Percentiles rank a stretch among this genome's conserved stretches.
These are phyloP conservation scores for Scenedesmus sp. DNA, from an alignment of 163 green algal species.

Conservation along the genomic window DNA sequence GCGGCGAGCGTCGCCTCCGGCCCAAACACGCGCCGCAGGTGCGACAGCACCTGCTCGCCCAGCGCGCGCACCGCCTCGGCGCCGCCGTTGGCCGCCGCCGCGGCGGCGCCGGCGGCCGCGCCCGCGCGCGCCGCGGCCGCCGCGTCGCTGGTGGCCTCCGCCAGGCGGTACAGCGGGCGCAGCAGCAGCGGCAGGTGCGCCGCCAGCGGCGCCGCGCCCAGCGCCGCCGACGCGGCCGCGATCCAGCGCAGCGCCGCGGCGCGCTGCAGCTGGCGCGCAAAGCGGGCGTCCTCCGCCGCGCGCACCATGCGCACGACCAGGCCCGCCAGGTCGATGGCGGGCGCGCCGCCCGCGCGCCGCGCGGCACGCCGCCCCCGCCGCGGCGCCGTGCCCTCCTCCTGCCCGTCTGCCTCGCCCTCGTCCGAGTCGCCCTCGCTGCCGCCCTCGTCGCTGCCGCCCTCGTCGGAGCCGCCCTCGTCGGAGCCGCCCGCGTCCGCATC, in stretches of 20 bases:
- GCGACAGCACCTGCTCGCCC: constrained; percentile 76
- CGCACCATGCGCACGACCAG: constrained; percentile 75
- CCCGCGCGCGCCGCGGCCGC: constrained; percentile 36
- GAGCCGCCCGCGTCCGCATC: constrained; percentile 33
- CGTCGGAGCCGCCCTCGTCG: constrained; percentile 18
- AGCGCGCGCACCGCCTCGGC: constrained; percentile 58
- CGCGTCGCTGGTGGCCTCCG: constrained; percentile 52
- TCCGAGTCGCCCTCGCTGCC: constrained; percentile 22
- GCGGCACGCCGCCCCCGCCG: constrained; percentile 30
- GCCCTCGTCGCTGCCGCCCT: constrained; percentile 34
- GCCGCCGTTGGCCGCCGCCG: not conserved
- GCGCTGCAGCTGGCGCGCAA: constrained; percentile 58
- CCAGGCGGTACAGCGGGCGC: constrained; percentile 80
- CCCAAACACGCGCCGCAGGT: constrained; percentile 75
- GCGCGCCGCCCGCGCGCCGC: constrained; percentile 14
- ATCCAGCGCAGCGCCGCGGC: constrained; percentile 76
- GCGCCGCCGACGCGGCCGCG: constrained; percentile 61
- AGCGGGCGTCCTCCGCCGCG: constrained; percentile 71
- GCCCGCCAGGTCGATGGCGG: constrained; percentile 67
- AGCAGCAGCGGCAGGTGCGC: constrained; percentile 74
- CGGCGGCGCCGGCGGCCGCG: not conserved
- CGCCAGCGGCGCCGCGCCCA: constrained; percentile 35
- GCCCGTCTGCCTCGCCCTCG: constrained; percentile 16
- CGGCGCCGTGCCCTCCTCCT: constrained; percentile 33
- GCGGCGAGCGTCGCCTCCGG: constrained; percentile 70